A percentile compares a stretch with the other conserved stretches of the same genome.
These are phyloP conservation scores for Teunomyces barrocoloradensis DNA, from an alignment of 805 yeast species.

Conservation along the genomic window DNA sequence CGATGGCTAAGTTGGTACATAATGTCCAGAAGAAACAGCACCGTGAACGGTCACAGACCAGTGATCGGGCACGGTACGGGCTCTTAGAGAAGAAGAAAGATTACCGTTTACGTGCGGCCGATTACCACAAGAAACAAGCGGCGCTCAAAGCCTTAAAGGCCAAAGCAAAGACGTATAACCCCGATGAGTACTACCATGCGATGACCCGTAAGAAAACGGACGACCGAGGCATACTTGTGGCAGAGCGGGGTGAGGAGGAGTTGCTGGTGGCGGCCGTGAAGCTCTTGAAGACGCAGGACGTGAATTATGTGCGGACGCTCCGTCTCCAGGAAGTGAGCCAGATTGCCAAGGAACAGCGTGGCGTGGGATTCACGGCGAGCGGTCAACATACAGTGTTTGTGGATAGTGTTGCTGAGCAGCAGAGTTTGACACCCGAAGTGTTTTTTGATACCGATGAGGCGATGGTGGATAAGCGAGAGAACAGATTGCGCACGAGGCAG, in stretches of 20 bases:
- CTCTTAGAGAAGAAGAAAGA: constrained; percentile 82
- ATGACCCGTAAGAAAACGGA: constrained; percentile 77
- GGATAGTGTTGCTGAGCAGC: constrained; percentile 55
- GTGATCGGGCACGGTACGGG: constrained; percentile 71
- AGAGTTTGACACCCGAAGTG: constrained; percentile 58
- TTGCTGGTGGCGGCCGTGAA: constrained; percentile 73
- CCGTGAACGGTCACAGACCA: constrained; percentile 87
- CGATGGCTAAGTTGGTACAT: constrained; percentile 79
- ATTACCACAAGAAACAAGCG: constrained; percentile 57
- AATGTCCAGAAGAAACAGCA: constrained; percentile 96
- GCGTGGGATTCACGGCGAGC: constrained; percentile 48
- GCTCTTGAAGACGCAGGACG: constrained; percentile 86
- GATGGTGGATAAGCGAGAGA: constrained; percentile 62
- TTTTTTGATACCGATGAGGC: constrained; percentile 70
- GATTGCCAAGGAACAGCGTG: constrained; percentile 54
- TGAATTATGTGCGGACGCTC: constrained; percentile 77
- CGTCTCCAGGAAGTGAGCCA: constrained; percentile 66
- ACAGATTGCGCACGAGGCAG: constrained; percentile 65
- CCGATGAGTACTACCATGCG: constrained; percentile 95
- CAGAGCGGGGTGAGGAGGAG: constrained; percentile 62
- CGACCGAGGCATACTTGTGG: constrained; percentile 60
- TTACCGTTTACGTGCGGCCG: constrained; percentile 50
- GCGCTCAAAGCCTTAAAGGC: constrained; percentile 67
- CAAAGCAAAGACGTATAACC: constrained; percentile 75
- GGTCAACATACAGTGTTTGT: constrained; percentile 89